These are phyloP conservation scores for Chrysoporthe deuterocubensis DNA, from an alignment of 2,329 filamentous ascomycete species.

Conservation along the genomic window DNA sequence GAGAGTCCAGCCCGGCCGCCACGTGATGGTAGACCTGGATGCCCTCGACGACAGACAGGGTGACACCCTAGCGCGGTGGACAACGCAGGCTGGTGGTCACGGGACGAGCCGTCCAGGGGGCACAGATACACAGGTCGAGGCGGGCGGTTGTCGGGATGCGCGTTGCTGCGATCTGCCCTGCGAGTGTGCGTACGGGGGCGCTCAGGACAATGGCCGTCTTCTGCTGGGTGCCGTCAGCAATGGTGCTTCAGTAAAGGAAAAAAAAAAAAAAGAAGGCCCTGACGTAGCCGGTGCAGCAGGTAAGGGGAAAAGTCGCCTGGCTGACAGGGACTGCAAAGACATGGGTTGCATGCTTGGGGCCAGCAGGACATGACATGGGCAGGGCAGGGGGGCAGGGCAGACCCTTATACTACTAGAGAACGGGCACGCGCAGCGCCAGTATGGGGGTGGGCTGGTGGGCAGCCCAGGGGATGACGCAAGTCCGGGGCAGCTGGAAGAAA, in stretches of 20 bases:
- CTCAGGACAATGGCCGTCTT: neutral
- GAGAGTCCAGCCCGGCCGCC: slow-evolving; percentile 25
- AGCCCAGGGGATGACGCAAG: slow-evolving; percentile 8
- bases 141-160: too few species aligned
- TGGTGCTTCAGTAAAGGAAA: neutral
- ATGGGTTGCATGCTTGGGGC: slow-evolving; percentile 15
- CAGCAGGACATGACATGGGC: slow-evolving; percentile 1
- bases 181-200: neutral
- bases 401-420: slow-evolving; percentile 13
- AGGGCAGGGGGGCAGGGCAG: slow-evolving; percentile 12
- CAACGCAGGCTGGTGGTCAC: slow-evolving; percentile 5
- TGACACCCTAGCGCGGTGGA: slow-evolving; percentile 25
- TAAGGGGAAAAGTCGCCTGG: neutral
- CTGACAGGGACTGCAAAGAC: slow-evolving; percentile 10
- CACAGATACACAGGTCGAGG: neutral
- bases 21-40: slow-evolving; percentile 27
- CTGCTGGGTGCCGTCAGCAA: slow-evolving; percentile 3
- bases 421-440: slow-evolving; percentile 9
- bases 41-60: slow-evolving; percentile 26
- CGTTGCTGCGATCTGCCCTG: neutral
- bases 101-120: slow-evolving; percentile 13
- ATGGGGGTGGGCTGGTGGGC: slow-evolving; percentile 3
- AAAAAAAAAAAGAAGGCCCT: neutral
- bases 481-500: slow-evolving; percentile 1
- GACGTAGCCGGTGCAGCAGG: neutral